Conservation (phyloP, 2,329 filamentous ascomycete species). For the Penicillium glabrum region DNA sequence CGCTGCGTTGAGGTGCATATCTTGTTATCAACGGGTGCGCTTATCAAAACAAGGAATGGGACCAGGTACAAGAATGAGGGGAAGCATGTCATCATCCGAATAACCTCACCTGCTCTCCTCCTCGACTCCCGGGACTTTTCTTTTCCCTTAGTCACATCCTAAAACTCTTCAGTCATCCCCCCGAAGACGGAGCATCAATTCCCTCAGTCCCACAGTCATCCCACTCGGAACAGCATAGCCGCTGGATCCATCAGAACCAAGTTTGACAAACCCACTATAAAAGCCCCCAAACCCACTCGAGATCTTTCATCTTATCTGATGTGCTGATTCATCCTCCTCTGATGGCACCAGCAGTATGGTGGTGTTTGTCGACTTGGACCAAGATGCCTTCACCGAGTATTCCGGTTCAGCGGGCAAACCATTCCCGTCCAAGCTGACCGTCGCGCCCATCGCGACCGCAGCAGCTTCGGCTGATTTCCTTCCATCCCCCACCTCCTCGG, state of each 20-base stretch:
- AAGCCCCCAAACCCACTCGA: not conserved
- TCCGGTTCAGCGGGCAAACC: constrained; percentile 23
- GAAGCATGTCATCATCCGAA: not conserved
- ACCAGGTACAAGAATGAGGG: not conserved
- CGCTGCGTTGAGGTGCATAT: not conserved
- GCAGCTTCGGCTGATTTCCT: constrained; percentile 7
- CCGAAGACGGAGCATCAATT: constrained; percentile 28
- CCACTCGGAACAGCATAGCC: constrained; percentile 20
- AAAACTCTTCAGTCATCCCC: not conserved
- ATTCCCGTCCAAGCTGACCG: constrained; percentile 20
- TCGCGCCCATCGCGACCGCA: constrained; percentile 10
- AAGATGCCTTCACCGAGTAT: constrained; percentile 34
- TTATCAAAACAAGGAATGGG: not conserved
- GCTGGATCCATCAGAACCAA: constrained; percentile 9
- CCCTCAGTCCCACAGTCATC: constrained; percentile 28
- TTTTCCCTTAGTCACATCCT: constrained; percentile 11
- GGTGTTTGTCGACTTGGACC: constrained; percentile 49
- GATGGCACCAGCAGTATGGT: constrained; percentile 38
- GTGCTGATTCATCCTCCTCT: constrained; percentile 20
- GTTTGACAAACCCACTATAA: constrained; percentile 10
- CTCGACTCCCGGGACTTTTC: not conserved
- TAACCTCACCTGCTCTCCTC: not conserved
- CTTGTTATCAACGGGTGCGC: not conserved
- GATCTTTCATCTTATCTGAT: constrained; percentile 23
- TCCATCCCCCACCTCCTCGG: constrained; percentile 12